Conservation (phyloP, 768 basidiomycete genomes). For the Hirschioporus abietinus region DNA sequence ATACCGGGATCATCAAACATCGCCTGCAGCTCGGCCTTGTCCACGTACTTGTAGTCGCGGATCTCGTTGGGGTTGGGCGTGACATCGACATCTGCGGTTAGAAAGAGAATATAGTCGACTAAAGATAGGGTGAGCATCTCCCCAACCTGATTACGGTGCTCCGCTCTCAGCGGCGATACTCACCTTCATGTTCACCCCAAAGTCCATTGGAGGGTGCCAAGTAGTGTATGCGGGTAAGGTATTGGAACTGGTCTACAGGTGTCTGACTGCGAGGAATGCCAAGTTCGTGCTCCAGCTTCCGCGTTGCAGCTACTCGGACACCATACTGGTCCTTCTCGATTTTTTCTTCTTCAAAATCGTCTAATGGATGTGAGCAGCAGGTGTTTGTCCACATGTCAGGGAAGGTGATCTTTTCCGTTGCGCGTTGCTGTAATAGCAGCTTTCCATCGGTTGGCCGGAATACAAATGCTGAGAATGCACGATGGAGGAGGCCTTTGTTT, state of each 20-base stretch:
- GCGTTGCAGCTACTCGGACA: constrained; percentile 83
- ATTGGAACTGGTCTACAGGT: constrained; percentile 82
- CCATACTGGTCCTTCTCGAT: constrained; percentile 72
- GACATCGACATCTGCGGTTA: constrained; percentile 83
- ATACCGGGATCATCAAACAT: constrained; percentile 85
- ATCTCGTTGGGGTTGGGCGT: constrained; percentile 88
- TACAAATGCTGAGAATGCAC: constrained; percentile 96
- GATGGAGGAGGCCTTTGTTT: constrained; percentile 87
- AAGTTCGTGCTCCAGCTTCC: constrained; percentile 95
- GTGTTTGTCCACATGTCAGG: constrained; percentile 99
- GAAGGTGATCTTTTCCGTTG: constrained; percentile 98
- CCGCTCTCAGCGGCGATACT: constrained; percentile 13
- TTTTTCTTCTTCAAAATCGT: constrained; percentile 86
- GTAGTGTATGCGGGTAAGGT: constrained; percentile 95
- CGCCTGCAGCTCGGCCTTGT: constrained; percentile 79
- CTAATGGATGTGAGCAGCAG: constrained; percentile 94
- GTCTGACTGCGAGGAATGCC: constrained; percentile 82
- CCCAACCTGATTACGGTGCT: not conserved
- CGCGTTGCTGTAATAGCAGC: constrained; percentile 90
- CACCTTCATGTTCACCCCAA: constrained; percentile 99
- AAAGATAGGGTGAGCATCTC: not conserved
- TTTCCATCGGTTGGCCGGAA: constrained; percentile 93
- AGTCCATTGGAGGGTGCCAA: constrained; percentile 86
- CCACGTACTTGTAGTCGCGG: constrained; percentile 84
- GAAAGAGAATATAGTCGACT: constrained; percentile 98